Conservation (phyloP, 805 yeast genomes). For the Scheffersomyces coipomensis region DNA sequence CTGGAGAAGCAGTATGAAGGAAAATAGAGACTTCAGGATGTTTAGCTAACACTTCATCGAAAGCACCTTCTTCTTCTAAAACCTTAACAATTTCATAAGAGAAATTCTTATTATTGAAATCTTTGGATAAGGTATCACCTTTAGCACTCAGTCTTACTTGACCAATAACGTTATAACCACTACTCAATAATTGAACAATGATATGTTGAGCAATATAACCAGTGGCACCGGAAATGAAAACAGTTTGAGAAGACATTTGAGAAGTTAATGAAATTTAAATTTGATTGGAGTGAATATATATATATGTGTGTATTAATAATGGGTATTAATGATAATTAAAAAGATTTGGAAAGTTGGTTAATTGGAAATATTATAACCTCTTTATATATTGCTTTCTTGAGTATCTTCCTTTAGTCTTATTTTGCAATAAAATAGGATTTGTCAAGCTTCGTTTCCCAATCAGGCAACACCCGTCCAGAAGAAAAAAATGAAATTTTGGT, state of each 20-base stretch:
- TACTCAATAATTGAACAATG: slow-evolving; percentile 34
- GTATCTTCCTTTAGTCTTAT: no score
- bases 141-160: slow-evolving; percentile 46
- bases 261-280: no score
- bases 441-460: no score
- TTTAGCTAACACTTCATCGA: slow-evolving; percentile 41
- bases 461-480: no score
- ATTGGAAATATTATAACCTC: no score
- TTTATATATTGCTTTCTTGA: no score
- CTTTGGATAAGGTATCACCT: slow-evolving; percentile 30
- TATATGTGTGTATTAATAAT: no score
- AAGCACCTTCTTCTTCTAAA: slow-evolving; percentile 40
- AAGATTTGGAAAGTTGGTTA: no score
- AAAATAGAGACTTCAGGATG: slow-evolving; percentile 52
- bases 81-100: slow-evolving; percentile 46
- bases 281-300: no score
- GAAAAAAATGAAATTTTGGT: no score
- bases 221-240: slow-evolving; percentile 50
- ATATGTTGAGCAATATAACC: slow-evolving; percentile 55
- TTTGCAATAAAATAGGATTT: no score
- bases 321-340: no score
- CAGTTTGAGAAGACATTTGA: slow-evolving; percentile 13
- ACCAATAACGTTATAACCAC: slow-evolving; percentile 47
- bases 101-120: slow-evolving; percentile 20
- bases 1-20: slow-evolving; percentile 61